Evolutionary conservation across 345 rosid genomes (phyloP).

Genomic region (Citrus unshiu): DNA sequence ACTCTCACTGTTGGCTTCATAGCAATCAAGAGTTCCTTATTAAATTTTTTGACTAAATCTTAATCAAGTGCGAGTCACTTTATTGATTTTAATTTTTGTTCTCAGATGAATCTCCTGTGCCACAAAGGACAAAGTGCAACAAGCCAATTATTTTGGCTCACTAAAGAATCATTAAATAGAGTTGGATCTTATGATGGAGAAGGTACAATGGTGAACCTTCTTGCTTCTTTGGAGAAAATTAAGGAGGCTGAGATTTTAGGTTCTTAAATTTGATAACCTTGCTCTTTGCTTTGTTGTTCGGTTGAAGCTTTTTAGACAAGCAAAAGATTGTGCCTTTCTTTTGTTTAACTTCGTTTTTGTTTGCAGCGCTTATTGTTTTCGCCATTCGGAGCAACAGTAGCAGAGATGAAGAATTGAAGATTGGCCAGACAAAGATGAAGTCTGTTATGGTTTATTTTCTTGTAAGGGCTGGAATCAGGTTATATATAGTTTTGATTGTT

Average conservation of each 20-base stretch:
- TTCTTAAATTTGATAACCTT: too few relatives aligned
- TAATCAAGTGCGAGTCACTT: too few relatives aligned
- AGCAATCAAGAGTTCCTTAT: too few relatives aligned
- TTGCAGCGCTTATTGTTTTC: slow-evolving; percentile 75
- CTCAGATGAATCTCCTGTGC: slow-evolving; percentile 95
- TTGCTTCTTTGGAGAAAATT: slow-evolving; percentile 65
- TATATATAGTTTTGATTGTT: neutral
- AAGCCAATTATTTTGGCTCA: slow-evolving; percentile 88
- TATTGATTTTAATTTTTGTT: neutral
- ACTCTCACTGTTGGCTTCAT: too few relatives aligned
- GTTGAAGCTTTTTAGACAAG: neutral
- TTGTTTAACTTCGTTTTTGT: neutral
- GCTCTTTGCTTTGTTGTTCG: slow-evolving; percentile 50
- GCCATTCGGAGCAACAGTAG: slow-evolving; percentile 79
- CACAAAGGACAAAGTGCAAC: slow-evolving; percentile 27
- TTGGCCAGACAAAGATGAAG: slow-evolving; percentile 99
- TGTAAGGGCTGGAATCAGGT: slow-evolving; percentile 97
- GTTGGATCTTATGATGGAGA: slow-evolving; percentile 96
- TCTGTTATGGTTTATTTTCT: slow-evolving; percentile 90
- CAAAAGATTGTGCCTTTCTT: too few relatives aligned
- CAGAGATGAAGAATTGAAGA: slow-evolving; percentile 87
- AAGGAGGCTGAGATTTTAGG: slow-evolving; percentile 72
- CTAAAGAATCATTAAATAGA: slow-evolving; percentile 77
- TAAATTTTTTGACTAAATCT: too few relatives aligned
- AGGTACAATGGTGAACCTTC: slow-evolving; percentile 78